Evolutionary conservation across 805 yeast genomes (phyloP).

Genomic region (Candida hispaniensis): DNA sequence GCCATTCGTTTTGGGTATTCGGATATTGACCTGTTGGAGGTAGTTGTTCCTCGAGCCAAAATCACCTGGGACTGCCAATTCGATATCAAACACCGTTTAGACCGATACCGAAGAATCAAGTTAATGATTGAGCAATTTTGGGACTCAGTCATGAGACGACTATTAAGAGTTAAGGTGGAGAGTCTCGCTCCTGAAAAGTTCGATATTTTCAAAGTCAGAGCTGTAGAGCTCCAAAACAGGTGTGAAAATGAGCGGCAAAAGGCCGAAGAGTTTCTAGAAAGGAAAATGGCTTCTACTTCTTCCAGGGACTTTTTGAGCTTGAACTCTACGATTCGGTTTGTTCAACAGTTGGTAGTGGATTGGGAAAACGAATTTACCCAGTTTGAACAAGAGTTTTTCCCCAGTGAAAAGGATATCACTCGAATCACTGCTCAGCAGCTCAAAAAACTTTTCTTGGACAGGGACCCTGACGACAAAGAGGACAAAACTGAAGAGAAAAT

Average conservation of each 20-base stretch:
- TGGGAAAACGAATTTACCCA: slow-evolving; percentile 82
- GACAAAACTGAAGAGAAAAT: slow-evolving; percentile 22
- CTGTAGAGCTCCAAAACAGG: slow-evolving; percentile 46
- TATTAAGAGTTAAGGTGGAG: slow-evolving; percentile 69
- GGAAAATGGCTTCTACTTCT: slow-evolving; percentile 42
- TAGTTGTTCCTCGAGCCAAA: slow-evolving; percentile 64
- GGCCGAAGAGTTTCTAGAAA: slow-evolving; percentile 38
- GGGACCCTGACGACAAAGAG: slow-evolving; percentile 29
- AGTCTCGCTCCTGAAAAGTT: slow-evolving; percentile 59
- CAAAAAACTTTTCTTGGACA: slow-evolving; percentile 58
- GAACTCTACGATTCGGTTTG: slow-evolving; percentile 54
- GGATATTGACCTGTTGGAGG: slow-evolving; percentile 62
- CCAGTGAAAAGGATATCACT: slow-evolving; percentile 87
- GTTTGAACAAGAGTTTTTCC: slow-evolving; percentile 69
- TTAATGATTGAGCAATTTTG: slow-evolving; percentile 52
- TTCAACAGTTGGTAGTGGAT: slow-evolving; percentile 71
- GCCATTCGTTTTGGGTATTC: slow-evolving; percentile 74
- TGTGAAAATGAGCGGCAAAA: slow-evolving; percentile 42
- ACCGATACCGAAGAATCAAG: slow-evolving; percentile 44
- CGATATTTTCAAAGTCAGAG: slow-evolving; percentile 52
- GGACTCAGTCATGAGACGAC: slow-evolving; percentile 56
- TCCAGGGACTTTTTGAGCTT: slow-evolving; percentile 60
- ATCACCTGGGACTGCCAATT: slow-evolving; percentile 62
- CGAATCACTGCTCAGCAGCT: slow-evolving; percentile 82
- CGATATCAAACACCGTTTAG: slow-evolving; percentile 58